Evolutionary conservation across 2,329 filamentous ascomycete species (phyloP).

Genomic region (Thermoascus crustaceus): DNA sequence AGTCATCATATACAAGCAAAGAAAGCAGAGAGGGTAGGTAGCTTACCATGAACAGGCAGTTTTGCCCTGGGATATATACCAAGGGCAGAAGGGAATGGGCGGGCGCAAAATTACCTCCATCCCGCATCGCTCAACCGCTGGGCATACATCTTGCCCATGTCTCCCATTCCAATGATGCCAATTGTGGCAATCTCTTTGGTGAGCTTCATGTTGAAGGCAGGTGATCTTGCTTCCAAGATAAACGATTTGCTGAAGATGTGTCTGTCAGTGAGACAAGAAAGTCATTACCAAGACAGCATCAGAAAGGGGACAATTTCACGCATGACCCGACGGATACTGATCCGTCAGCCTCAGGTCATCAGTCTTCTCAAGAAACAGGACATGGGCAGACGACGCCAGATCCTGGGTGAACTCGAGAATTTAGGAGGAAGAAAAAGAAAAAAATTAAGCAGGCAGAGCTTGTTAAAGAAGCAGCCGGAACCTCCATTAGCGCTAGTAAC

Average conservation of each 20-base stretch:
- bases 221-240: conserved; percentile 8
- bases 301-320: not conserved
- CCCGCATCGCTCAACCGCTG: conserved; percentile 78
- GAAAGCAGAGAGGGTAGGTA: conserved; percentile 6
- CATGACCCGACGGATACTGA: not conserved
- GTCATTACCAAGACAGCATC: not conserved
- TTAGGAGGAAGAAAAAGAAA: not conserved
- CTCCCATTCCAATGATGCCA: conserved; percentile 97
- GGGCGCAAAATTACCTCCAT: conserved; percentile 96
- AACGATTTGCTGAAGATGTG: conserved; percentile 6
- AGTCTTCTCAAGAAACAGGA: no score
- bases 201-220: conserved; percentile 21
- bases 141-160: conserved; percentile 99
- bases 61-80: conserved; percentile 4
- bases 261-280: not conserved
- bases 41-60: conserved; percentile 24
- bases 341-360: no score
- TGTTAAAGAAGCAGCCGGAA: conserved; percentile 1
- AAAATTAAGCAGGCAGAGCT: not conserved
- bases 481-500: conserved; percentile 4
- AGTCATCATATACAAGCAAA: conserved; percentile 71
- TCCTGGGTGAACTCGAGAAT: not conserved
- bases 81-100: conserved; percentile 9
- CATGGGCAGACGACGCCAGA: not conserved
- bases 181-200: conserved; percentile 64